Conservation (phyloP, 495 filamentous ascomycete species). For the Penicillium verhagenii region DNA sequence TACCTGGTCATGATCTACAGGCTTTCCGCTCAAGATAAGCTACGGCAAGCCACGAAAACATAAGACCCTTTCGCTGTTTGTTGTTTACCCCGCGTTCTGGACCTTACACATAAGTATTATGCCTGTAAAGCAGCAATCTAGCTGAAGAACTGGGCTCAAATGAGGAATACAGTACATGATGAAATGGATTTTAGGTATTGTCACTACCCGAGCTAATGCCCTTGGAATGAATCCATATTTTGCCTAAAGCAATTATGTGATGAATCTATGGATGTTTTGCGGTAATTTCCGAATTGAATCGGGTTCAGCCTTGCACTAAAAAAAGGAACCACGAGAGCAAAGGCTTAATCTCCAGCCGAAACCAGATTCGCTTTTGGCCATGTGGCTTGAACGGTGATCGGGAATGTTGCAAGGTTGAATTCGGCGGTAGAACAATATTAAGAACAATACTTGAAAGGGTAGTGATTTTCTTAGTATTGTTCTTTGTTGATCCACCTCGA, state of each 20-base stretch:
- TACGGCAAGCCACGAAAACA: not conserved
- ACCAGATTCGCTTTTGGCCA: not conserved
- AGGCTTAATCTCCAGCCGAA: constrained; percentile 2
- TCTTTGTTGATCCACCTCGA: not conserved
- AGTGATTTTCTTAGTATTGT: not conserved
- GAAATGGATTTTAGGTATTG: constrained; percentile 2
- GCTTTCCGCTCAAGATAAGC: not conserved
- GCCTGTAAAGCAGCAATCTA: not conserved
- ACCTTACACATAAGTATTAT: not conserved
- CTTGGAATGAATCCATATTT: not conserved
- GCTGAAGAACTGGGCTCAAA: too few species aligned
- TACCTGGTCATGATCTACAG: not conserved
- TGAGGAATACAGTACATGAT: too few species aligned
- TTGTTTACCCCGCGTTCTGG: not conserved
- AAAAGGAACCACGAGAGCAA: constrained; percentile 18
- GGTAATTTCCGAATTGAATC: constrained; percentile 8
- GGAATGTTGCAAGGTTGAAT: not conserved
- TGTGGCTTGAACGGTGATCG: not conserved
- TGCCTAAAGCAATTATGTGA: not conserved
- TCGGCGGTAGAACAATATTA: not conserved
- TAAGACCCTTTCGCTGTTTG: not conserved
- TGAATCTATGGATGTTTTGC: constrained; percentile 1
- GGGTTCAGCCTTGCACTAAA: constrained; percentile 7
- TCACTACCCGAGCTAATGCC: not conserved
- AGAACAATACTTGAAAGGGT: not conserved